Percentiles rank a stretch among this genome's conserved stretches.
Evolutionary conservation across 352 stramenopile species (phyloP).

Genomic region (Globisporangium paroecandrum): DNA sequence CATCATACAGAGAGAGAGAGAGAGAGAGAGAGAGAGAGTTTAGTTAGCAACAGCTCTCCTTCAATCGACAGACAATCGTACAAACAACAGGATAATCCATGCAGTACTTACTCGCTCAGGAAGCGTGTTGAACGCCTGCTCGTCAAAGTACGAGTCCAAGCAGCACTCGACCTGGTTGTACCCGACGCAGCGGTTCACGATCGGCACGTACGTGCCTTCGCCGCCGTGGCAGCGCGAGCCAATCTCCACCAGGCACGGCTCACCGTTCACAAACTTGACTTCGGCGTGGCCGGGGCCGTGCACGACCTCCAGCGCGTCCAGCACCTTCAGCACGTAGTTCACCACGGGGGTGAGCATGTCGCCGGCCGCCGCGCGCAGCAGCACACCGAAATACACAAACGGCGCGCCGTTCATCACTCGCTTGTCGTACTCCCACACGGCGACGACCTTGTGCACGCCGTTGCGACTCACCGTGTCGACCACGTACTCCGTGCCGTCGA

Average conservation of each 20-base stretch:
- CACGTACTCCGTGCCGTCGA: constrained; percentile 95
- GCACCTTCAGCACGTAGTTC: constrained; percentile 76
- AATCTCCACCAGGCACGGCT: constrained; percentile 94
- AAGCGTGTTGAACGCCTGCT: constrained; percentile 53
- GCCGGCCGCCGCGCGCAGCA: constrained; percentile 60
- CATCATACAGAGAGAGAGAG: not conserved
- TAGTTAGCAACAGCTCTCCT: not conserved
- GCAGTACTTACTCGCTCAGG: constrained; percentile 40
- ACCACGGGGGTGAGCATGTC: constrained; percentile 54
- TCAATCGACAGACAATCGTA: not conserved
- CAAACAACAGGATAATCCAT: not conserved
- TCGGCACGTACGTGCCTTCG: constrained; percentile 92
- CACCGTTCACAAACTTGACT: constrained; percentile 79
- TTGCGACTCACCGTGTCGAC: constrained; percentile 93
- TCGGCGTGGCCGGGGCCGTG: constrained; percentile 81
- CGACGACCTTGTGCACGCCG: constrained; percentile 93
- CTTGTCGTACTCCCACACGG: constrained; percentile 98
- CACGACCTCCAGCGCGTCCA: constrained; percentile 62
- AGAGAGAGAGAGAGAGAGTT: too few species aligned
- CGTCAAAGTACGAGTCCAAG: constrained; percentile 26
- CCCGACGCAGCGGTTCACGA: constrained; percentile 88
- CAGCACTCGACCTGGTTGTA: constrained; percentile 94
- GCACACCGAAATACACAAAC: constrained; percentile 94
- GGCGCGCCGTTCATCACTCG: constrained; percentile 90
- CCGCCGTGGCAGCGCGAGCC: constrained; percentile 94